phyloP scores from a whole-genome alignment of 2,329 filamentous ascomycete genomes.

The Hirsutella thompsonii region DNA sequence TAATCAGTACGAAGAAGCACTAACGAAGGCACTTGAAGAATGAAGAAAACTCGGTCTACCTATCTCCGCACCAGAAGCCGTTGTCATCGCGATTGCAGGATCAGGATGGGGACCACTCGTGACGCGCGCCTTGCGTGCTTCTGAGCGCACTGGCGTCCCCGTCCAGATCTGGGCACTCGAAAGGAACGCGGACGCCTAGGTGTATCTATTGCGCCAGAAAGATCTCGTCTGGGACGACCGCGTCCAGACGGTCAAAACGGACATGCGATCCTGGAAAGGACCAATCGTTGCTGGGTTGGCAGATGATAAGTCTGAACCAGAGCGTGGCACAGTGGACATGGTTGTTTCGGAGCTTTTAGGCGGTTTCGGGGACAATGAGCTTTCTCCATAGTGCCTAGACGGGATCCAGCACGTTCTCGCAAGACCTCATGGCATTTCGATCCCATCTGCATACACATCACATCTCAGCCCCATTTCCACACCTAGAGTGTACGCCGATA shows the following conservation, averaged over 20 bases:
- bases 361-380: slow-evolving; percentile 93
- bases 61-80: slow-evolving; percentile 53
- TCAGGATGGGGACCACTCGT: slow-evolving; percentile 89
- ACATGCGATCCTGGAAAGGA: slow-evolving; percentile 95
- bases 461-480: slow-evolving; percentile 86
- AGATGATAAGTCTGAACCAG: slow-evolving; percentile 28
- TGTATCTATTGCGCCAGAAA: slow-evolving; percentile 82
- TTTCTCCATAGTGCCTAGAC: slow-evolving; percentile 92
- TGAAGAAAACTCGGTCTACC: slow-evolving; percentile 63
- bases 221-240: slow-evolving; percentile 63
- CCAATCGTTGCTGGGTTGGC: slow-evolving; percentile 41
- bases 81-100: slow-evolving; percentile 84
- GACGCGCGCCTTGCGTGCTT: slow-evolving; percentile 72
- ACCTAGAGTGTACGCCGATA: slow-evolving; percentile 73
- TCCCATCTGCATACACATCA: slow-evolving; percentile 85
- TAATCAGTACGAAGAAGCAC: slow-evolving; percentile 82
- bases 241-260: slow-evolving; percentile 84
- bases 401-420: slow-evolving; percentile 85
- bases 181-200: slow-evolving; percentile 96
- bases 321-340: slow-evolving; percentile 68
- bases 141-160: slow-evolving; percentile 58
- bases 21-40: slow-evolving; percentile 67
- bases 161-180: slow-evolving; percentile 88
- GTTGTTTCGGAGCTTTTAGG: slow-evolving; percentile 87
- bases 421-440: slow-evolving; percentile 73